Base-by-base conservation (phyloP, 495 filamentous ascomycete species). In the Lentithecium fluviatile region DNA sequence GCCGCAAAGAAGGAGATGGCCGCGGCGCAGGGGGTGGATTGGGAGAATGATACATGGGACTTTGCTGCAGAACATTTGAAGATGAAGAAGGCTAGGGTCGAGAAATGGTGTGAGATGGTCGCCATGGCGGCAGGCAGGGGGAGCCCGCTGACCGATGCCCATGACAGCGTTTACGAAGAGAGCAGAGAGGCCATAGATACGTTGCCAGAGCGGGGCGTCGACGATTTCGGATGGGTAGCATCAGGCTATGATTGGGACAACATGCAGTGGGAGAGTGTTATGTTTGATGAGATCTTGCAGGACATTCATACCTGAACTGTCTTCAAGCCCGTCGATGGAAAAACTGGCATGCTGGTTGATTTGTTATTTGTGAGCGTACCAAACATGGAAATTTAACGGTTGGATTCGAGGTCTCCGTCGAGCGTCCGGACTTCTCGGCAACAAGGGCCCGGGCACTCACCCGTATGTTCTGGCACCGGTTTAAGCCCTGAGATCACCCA, bases 1-100 rank as follows among this genome's bases (percentile, higher is more conserved):
- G 63, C 62, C 52, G 66, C 63, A 59, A 69, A 66, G 57, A 58
- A 66, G 47, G 66, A 69, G 55, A 69, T 69, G 63, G 49, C 52
- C 52, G 57, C 57, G 52, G 66, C 66, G 58, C 62, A 66, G 46
- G 66, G 66, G 23, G 52, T 51, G 52, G 58, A 51, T 42, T 66
- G 63, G 66, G 45, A 69, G 47, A 69, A 66, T 62, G 63, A 69
- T 57, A 66, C 54, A 53, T 69, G 66, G 66, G 63, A 69, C 55
- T 49, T 62, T 49, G 62, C 66, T 52, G 66, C 66, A 59, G 43
- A 69, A 49, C 51, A 66, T 38, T 50, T 66, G 45, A 66, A 58
- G 63, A 63, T 66, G 52, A 69, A 66, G 58, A 69, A 60, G 48
- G 52, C 58, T 52, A 63, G 48, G 50, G 50, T 53, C 50, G 50